A percentile compares a stretch with the other conserved stretches of the same genome.
phyloP scores from a whole-genome alignment of 2,329 filamentous ascomycete genomes.

The Aspergillus fischeri region DNA sequence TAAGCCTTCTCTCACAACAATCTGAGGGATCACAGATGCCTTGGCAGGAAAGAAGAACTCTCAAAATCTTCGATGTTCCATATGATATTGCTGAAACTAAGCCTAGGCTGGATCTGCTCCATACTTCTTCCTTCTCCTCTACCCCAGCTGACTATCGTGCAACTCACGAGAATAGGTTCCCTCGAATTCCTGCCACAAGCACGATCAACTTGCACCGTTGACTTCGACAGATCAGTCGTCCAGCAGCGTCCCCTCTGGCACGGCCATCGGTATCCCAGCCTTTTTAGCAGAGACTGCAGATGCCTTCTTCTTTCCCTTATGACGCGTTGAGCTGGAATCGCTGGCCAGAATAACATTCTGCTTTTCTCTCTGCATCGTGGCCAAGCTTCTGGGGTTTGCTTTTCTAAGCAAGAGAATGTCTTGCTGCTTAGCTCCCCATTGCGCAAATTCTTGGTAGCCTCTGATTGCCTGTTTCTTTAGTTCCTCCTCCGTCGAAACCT shows the following conservation, averaged over 20 bases:
- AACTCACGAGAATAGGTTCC: background rate
- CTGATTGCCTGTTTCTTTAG: conserved; percentile 5
- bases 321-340: background rate
- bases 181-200: background rate
- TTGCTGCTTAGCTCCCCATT: conserved; percentile 25
- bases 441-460: conserved; percentile 27
- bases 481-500: background rate
- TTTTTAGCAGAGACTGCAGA: background rate
- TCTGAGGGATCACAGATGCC: too few species aligned
- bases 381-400: conserved; percentile 2
- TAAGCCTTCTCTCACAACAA: too few species aligned
- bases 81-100: background rate
- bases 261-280: background rate
- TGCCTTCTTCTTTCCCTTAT: background rate
- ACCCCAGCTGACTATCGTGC: background rate
- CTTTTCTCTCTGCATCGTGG: background rate
- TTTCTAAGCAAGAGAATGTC: conserved; percentile 21
- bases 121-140: background rate
- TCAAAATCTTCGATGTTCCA: background rate
- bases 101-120: background rate
- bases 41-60: background rate
- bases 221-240: background rate
- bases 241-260: background rate
- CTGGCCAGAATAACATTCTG: background rate
- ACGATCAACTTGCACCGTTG: background rate